Percentiles rank a stretch among this genome's conserved stretches.
Evolutionary conservation across 2,329 filamentous ascomycete species (phyloP).

Genomic region (Alternaria gaisen): DNA sequence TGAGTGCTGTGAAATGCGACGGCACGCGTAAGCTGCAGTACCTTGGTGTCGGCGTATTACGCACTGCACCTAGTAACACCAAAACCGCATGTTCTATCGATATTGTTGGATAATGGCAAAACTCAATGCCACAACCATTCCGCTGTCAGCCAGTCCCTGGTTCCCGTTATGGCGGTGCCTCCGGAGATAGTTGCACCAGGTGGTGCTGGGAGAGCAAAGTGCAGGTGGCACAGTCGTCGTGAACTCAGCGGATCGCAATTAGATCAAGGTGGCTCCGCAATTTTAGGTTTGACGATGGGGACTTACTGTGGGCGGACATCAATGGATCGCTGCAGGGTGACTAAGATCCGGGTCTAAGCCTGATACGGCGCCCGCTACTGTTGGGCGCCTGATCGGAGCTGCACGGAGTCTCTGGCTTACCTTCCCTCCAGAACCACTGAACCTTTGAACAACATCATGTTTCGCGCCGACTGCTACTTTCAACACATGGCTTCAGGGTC

Average conservation of each 20-base stretch:
- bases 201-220: neutral
- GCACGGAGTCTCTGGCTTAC: neutral
- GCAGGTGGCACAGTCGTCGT: neutral
- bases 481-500: constrained; percentile 1
- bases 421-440: neutral
- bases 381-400: neutral
- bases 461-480: neutral
- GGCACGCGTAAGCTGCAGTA: constrained; percentile 2
- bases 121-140: neutral
- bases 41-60: neutral
- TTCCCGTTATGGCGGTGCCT: neutral
- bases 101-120: neutral
- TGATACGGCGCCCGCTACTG: neutral
- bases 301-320: neutral
- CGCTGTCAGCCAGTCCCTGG: neutral
- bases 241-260: neutral
- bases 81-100: neutral
- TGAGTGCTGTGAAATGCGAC: neutral
- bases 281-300: constrained; percentile 1
- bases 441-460: neutral
- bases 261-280: neutral
- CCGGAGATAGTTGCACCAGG: neutral
- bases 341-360: neutral
- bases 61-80: neutral
- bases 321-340: constrained; percentile 10